Base-by-base conservation (phyloP, 148 eudicot species). In the Hydrangea macrophylla region DNA sequence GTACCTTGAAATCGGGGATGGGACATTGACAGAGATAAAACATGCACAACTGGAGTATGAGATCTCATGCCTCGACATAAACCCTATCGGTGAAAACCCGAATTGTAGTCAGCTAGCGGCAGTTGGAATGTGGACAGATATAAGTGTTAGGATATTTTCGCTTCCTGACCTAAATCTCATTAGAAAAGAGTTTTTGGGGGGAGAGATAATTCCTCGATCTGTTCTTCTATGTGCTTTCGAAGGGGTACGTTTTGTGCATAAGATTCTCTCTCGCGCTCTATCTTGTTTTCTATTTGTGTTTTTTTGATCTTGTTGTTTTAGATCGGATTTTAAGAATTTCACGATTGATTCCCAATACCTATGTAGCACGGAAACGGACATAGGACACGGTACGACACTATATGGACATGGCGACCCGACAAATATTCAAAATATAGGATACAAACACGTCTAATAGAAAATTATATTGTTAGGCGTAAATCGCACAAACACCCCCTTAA, bases 91-190 rank as follows among this genome's bases (percentile, higher is more conserved):
- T 78, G 83, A 88, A 55, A 77, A 85, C 76, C 87, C 79, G 30
- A 88, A 85, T 69, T 75, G 58, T 27, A 94, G 98, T 78, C 87
- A 87, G 79, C 81, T 94, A 18, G 98, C 97, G 73, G 98, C 88
- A 58, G 98, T 94, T 76, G 98, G 98, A 68, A 90, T 94, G 98
- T 94, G 98, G 98, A 94, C 98, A 5, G 96, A 94, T 79, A 94
- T 94, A 35, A 90, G 96, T 62, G 96, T 94, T 40, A 78, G 87
- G 71, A 81, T 88, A 74, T 88, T 83, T 71, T 86, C 95, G 25
- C 92, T 94, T 79, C 96, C 98, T 28, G 97, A 90, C 76, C 90
- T 94, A 74, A 90, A 86, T 74, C 83, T 81, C 7, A 79, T 88
- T 58, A 88, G 89, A 13, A 87, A 90, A 82, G 98, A 94, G 74